Base-by-base conservation (phyloP, 2,329 filamentous ascomycete species). In the Penicillium freii region DNA sequence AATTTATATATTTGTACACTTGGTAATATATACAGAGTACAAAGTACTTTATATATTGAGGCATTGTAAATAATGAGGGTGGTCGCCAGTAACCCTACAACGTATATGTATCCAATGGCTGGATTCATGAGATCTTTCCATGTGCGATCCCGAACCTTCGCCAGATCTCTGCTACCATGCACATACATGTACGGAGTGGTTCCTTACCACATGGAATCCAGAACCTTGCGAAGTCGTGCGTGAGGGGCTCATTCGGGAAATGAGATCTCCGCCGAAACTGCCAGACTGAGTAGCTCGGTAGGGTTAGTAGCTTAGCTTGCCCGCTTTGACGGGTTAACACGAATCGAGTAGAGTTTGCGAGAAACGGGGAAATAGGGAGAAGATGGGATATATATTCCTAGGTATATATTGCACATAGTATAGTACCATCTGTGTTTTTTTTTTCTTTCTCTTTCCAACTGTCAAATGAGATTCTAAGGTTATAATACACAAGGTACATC, bases 231-330 rank as follows among this genome's bases (percentile, higher is more conserved):
- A 56, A 45, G 23, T 50, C 45, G 52, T 36, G 51, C 27, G 45
- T 34, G 45, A 42, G 48, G 53, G 46, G 46, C 23, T 42, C 9
- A n/a, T 29, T 15, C 42, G 51, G 42, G 33, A 52, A 52, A 45
- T 55, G 52, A 23, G 53, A 56, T 56, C 53, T 43, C 31, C 53
- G 31, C 23, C 8, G 6, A 29, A 44, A 29, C 49, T 56, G 31
- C 53, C 53, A 29, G 39, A 51, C 53, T 56, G 40, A 42, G 53
- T 38, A 44, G 29, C 29, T 50, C 45, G 45, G 31, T 46, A 19
- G 39, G 4, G 17, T 48, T 54, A 48, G 42, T 29, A 40, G 45
- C 44, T 33, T 40, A 33, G 46, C 9, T 36, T 53, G 11, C 33
- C 50, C 39, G 50, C 29, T 52, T 29, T 49, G 15, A 48, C 27